Evolutionary conservation across 345 rosid genomes (phyloP).

Genomic region (thale cress (Arabidopsis thaliana)): TAIR10.1 NC_003070.9:9101501-9102000

Average conservation of each 20-base stretch:
- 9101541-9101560: background rate
- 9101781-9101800: background rate
- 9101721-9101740: background rate
- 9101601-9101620: conserved; percentile 1
- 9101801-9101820: background rate
- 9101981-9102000: too few relatives aligned
- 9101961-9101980: background rate
- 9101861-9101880: conserved; percentile 84
- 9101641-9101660: conserved; percentile 80
- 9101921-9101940: conserved; percentile 45
- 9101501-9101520: background rate
- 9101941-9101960: background rate
- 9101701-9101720: background rate
- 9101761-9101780: conserved; percentile 5
- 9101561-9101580: background rate
- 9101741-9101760: background rate
- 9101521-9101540: background rate
- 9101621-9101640: background rate
- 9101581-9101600: background rate
- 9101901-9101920: conserved; percentile 86
- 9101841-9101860: conserved; percentile 88
- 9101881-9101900: conserved; percentile 64
- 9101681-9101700: conserved; percentile 67
- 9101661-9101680: conserved; percentile 78
- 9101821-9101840: conserved; percentile 77